Conservation (phyloP, 2,329 filamentous ascomycete genomes). For the Periconia macrospinosa region DNA sequence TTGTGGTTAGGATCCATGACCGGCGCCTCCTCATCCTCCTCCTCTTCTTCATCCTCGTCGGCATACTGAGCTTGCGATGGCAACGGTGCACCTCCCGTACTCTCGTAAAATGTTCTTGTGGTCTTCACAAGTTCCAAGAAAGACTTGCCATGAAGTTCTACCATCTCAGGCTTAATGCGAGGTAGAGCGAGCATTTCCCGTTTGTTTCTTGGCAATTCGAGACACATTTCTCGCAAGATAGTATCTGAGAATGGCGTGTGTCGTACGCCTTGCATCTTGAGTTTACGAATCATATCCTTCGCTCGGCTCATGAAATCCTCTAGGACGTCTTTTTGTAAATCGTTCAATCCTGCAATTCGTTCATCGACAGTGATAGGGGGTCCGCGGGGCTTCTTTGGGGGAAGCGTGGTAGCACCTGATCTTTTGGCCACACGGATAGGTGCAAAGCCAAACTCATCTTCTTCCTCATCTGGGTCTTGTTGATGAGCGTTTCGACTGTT, state of each 20-base stretch:
- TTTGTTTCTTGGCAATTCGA: slow-evolving; percentile 65
- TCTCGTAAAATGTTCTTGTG: slow-evolving; percentile 29
- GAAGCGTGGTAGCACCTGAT: slow-evolving; percentile 31
- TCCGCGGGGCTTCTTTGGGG: slow-evolving; percentile 49
- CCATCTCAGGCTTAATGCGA: slow-evolving; percentile 64
- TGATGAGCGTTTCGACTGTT: slow-evolving; percentile 38
- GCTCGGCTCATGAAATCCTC: slow-evolving; percentile 66
- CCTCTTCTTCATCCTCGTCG: slow-evolving; percentile 41
- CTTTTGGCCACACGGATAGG: slow-evolving; percentile 38
- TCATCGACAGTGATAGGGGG: slow-evolving; percentile 62
- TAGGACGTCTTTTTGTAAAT: slow-evolving; percentile 66
- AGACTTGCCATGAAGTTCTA: slow-evolving; percentile 61
- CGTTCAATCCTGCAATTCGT: slow-evolving; percentile 57
- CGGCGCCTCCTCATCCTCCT: slow-evolving; percentile 40
- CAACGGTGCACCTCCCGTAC: slow-evolving; percentile 11
- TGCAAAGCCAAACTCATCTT: slow-evolving; percentile 52
- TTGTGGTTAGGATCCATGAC: slow-evolving; percentile 53
- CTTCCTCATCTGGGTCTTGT: slow-evolving; percentile 36
- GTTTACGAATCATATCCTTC: slow-evolving; percentile 60
- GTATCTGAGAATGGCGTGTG: slow-evolving; percentile 67
- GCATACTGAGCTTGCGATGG: slow-evolving; percentile 17
- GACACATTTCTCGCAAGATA: slow-evolving; percentile 72
- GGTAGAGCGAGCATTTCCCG: slow-evolving; percentile 66
- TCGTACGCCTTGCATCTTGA: slow-evolving; percentile 63
- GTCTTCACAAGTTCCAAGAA: slow-evolving; percentile 61